A percentile compares a stretch with the other conserved stretches of the same genome.
Conservation (phyloP, 768 basidiomycete species). For the Pulveroboletus sp. region DNA sequence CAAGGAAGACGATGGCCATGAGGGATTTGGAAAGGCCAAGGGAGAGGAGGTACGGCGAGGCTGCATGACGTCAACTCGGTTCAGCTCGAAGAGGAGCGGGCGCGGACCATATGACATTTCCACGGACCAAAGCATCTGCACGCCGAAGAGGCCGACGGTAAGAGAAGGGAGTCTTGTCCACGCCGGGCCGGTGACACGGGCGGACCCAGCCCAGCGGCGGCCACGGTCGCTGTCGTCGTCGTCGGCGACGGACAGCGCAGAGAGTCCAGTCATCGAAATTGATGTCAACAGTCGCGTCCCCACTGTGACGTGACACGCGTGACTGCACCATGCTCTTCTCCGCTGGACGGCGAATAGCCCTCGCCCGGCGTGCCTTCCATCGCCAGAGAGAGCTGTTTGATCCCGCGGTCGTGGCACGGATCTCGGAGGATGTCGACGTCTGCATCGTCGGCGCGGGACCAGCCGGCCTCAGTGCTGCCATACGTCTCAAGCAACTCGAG, state of each 20-base stretch:
- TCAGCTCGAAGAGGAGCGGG: not conserved
- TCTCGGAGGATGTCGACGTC: slow-evolving; percentile 91
- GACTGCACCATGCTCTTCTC: slow-evolving; percentile 3
- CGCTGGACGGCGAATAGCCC: slow-evolving; percentile 2
- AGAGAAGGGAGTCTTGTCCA: slow-evolving; percentile 66
- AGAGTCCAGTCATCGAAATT: slow-evolving; percentile 53
- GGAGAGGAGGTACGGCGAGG: slow-evolving; percentile 86
- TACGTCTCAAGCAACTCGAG: slow-evolving; percentile 90
- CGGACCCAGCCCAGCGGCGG: slow-evolving; percentile 46
- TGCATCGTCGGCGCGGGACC: slow-evolving; percentile 97
- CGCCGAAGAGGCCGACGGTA: slow-evolving; percentile 76
- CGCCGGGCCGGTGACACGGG: slow-evolving; percentile 61
- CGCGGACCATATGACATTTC: slow-evolving; percentile 83
- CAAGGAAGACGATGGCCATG: slow-evolving; percentile 90
- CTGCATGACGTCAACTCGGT: slow-evolving; percentile 28
- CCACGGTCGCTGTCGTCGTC: slow-evolving; percentile 37
- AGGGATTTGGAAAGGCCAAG: slow-evolving; percentile 82
- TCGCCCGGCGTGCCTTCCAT: slow-evolving; percentile 16
- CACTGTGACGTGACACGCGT: no score
- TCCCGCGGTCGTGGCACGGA: slow-evolving; percentile 65
- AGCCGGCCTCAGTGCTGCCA: slow-evolving; percentile 93
- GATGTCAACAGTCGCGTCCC: no score
- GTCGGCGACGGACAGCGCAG: slow-evolving; percentile 42
- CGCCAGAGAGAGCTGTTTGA: slow-evolving; percentile 41
- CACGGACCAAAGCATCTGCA: slow-evolving; percentile 89